Base-by-base conservation (phyloP, 2,329 filamentous ascomycete species). In the Claviceps sp. region DNA sequence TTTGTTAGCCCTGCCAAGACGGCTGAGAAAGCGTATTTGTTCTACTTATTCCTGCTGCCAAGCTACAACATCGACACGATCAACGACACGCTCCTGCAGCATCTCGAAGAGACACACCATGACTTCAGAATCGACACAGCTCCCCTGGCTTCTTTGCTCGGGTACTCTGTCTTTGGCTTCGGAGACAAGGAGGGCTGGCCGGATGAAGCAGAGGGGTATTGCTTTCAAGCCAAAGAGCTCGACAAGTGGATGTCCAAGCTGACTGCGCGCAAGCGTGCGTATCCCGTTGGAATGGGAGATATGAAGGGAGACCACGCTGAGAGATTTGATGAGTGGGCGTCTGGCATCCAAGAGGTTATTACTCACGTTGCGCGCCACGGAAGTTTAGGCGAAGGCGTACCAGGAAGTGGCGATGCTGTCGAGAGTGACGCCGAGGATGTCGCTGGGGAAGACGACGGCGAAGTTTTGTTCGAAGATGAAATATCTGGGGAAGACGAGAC, bases 211-310 rank as follows among this genome's bases (percentile, higher is more conserved):
- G 87, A 93, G 59, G 91, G 91, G 0, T 98, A 90, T 69, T 96
- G 91, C 65, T 89, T 88, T 56, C 91, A 97, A 65, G 91, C 91
- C 1, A 87, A 84, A 62, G 84, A 95, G 59, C 75, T 94, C 3
- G 91, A 98, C 65, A 89, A 82, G 64, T 97, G 93, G 91, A 87
- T 98, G 86, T 89, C 91, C n/a, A 94, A 89, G 64, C 70, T 98
- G 61, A 95, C 90, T 0, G 84, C 80, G 1, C 79, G 85, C 55
- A 95, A 91, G 70, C 77, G 90, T 63, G 90, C 89, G 1, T 97
- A 85, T 61, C 91, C 91, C 0, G 72, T 97, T 6, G 93, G 93
- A 4, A 84, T 91, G 75, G 89, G 86, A 2, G 89, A 97, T 67
- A 79, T 86, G 53, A 94, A 89, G 67, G 75, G 70, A n/a, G 85